Conservation (phyloP, 495 filamentous ascomycete genomes). For the Aspergillus diversus region DNA sequence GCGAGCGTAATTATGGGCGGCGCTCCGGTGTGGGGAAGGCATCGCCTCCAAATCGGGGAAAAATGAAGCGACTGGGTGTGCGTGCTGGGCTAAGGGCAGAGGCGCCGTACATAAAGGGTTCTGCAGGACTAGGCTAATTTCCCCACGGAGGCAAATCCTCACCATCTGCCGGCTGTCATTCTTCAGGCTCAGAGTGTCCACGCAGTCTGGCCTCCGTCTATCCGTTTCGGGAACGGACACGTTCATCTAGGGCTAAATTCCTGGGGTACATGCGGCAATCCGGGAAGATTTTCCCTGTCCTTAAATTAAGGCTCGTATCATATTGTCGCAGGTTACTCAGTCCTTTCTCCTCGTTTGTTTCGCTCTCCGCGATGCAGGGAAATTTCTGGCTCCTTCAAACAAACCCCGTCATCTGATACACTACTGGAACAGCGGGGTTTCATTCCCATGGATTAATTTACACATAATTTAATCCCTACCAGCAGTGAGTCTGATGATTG, state of each 20-base stretch:
- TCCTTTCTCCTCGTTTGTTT: background rate
- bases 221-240: conserved; percentile 5
- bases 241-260: background rate
- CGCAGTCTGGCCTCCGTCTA: background rate
- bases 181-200: background rate
- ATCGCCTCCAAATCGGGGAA: conserved; percentile 6
- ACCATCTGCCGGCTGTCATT: background rate
- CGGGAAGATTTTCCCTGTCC: background rate
- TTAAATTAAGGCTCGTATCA: background rate
- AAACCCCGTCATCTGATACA: no score
- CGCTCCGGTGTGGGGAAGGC: background rate
- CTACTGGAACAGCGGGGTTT: no score
- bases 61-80: background rate
- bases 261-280: background rate
- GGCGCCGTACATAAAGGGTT: conserved; percentile 7
- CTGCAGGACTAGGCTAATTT: conserved; percentile 15
- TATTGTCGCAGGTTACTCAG: background rate
- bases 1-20: background rate
- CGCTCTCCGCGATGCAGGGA: no score
- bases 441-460: no score
- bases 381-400: no score
- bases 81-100: background rate
- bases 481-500: no score
- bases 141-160: conserved; percentile 11
- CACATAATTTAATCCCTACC: no score